Evolutionary conservation across 1,139 yeast genomes (phyloP).

Genomic region (Taphrina communis): DNA sequence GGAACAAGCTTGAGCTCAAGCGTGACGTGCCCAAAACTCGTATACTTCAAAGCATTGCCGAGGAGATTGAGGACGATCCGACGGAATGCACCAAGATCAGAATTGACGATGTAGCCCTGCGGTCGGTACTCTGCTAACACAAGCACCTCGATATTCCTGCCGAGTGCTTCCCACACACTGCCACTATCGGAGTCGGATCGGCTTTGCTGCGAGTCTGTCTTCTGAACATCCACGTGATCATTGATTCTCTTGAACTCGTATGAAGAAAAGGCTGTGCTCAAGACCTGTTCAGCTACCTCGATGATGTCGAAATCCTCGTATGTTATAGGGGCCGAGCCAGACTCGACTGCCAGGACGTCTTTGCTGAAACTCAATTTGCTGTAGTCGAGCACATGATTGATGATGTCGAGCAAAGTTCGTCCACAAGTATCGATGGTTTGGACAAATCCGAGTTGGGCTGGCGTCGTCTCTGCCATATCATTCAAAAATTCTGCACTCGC

Average conservation of each 20-base stretch:
- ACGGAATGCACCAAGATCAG: conserved; percentile 54
- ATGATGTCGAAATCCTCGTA: conserved; percentile 22
- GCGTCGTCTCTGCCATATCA: conserved; percentile 30
- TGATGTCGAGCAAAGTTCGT: conserved; percentile 35
- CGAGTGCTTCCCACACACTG: conserved; percentile 16
- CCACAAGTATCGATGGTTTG: conserved; percentile 41
- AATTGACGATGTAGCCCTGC: conserved; percentile 14
- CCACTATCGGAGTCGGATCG: conserved; percentile 27
- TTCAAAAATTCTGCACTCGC: conserved; percentile 40
- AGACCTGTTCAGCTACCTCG: conserved; percentile 25
- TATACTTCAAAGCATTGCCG: conserved; percentile 87
- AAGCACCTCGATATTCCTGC: conserved; percentile 27
- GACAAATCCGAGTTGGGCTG: conserved; percentile 24
- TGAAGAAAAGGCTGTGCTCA: conserved; percentile 15
- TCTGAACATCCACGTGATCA: conserved; percentile 22
- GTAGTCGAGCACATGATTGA: conserved; percentile 38
- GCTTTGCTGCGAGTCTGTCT: conserved; percentile 15
- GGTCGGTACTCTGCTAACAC: conserved; percentile 7
- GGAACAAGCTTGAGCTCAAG: conserved; percentile 49
- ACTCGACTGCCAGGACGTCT: conserved; percentile 14
- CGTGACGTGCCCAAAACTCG: conserved; percentile 69
- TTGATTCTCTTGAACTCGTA: conserved; percentile 28
- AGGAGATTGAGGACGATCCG: conserved; percentile 84
- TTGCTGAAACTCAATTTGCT: conserved; percentile 21
- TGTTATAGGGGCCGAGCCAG: not conserved